Evolutionary conservation across 2,329 filamentous ascomycete species (phyloP).

Genomic region (Fusarium vanettenii): DNA sequence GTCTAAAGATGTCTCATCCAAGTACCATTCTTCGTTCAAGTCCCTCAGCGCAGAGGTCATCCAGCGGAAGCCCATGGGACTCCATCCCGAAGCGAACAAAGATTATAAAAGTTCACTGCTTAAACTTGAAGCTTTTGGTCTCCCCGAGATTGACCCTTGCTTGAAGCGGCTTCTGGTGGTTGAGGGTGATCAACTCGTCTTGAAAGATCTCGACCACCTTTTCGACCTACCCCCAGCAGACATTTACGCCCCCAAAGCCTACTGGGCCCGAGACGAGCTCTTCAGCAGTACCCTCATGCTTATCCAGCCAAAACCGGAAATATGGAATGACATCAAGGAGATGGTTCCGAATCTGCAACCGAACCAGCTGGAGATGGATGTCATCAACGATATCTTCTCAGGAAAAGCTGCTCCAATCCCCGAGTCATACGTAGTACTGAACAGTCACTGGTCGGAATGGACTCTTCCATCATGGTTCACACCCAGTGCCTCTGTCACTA

Average conservation of each 20-base stretch:
- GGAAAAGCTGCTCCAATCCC: neutral
- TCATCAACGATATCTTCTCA: constrained; percentile 28
- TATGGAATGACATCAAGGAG: constrained; percentile 18
- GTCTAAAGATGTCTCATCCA: constrained; percentile 16
- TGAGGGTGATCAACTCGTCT: constrained; percentile 33
- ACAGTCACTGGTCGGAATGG: constrained; percentile 34
- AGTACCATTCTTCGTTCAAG: constrained; percentile 11
- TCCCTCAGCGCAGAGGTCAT: constrained; percentile 22
- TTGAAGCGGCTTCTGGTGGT: constrained; percentile 20
- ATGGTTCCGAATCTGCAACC: constrained; percentile 13
- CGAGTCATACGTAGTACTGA: constrained; percentile 23
- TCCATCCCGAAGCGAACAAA: neutral
- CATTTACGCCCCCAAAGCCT: constrained; percentile 22
- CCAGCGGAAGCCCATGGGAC: constrained; percentile 15
- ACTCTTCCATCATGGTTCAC: constrained; percentile 30
- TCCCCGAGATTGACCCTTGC: constrained; percentile 22
- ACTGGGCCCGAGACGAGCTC: constrained; percentile 21
- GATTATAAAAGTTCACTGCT: constrained; percentile 31
- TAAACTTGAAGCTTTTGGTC: constrained; percentile 28
- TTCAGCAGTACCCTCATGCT: constrained; percentile 36
- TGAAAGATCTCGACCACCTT: constrained; percentile 23
- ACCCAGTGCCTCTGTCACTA: neutral
- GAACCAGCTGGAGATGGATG: constrained; percentile 31
- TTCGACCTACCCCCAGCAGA: constrained; percentile 18
- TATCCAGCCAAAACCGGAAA: constrained; percentile 11